These are phyloP conservation scores for Xylariaceae sp. DNA, from an alignment of 2,329 filamentous ascomycete genomes.

Conservation along the genomic window DNA sequence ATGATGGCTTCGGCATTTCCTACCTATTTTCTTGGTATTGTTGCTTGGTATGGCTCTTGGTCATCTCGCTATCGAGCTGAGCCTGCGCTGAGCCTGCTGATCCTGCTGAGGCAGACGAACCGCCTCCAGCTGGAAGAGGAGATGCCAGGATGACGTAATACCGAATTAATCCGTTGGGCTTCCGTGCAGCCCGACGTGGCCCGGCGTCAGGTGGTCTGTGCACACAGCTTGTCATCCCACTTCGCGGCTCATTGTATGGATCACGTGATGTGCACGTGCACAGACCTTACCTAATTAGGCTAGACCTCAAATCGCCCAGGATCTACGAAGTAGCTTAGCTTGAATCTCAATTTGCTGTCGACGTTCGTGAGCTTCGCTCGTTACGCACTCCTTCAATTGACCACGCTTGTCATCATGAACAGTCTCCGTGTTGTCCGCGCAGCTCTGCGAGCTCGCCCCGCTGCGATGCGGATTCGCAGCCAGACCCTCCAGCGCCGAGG, in stretches of 20 bases:
- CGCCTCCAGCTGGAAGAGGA: background rate
- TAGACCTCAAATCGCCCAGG: conserved; percentile 25
- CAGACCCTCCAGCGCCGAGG: conserved; percentile 81
- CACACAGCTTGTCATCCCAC: background rate
- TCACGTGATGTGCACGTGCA: conserved; percentile 34
- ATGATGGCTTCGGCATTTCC: background rate
- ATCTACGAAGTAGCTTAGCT: conserved; percentile 17
- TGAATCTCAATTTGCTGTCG: conserved; percentile 43
- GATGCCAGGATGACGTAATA: background rate
- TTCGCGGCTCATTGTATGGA: background rate
- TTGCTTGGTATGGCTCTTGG: background rate
- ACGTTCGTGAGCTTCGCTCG: conserved; percentile 37
- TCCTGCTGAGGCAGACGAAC: too few relatives aligned
- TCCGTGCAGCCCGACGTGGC: background rate
- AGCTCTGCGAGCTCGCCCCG: conserved; percentile 77
- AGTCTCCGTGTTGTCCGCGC: conserved; percentile 86
- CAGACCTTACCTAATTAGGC: conserved; percentile 34
- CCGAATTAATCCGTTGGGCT: background rate
- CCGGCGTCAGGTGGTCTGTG: background rate
- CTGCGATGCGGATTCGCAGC: conserved; percentile 66
- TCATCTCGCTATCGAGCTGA: background rate
- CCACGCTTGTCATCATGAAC: conserved; percentile 69
- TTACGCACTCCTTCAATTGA: conserved; percentile 45
- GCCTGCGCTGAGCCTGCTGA: too few relatives aligned
- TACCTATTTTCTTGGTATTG: too few relatives aligned